A percentile compares a stretch with the other conserved stretches of the same genome.
Conservation (phyloP, 2,329 filamentous ascomycete genomes). For the Paraphaeosphaeria minitans region DNA sequence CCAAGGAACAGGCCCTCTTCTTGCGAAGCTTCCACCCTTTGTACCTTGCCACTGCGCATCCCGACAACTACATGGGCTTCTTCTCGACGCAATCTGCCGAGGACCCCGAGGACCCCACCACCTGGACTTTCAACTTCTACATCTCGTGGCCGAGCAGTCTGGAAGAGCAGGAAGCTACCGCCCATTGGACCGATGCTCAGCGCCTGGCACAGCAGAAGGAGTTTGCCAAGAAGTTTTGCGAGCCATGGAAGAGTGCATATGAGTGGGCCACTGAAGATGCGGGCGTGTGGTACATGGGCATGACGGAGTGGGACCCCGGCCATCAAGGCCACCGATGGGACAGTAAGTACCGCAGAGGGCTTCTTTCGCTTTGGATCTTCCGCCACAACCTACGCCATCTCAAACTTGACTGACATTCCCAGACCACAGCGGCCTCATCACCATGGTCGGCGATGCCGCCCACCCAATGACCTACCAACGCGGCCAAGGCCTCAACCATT, state of each 20-base stretch:
- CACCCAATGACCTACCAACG: conserved; percentile 53
- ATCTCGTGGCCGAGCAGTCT: conserved; percentile 51
- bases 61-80: conserved; percentile 52
- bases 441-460: conserved; percentile 48
- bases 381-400: not conserved
- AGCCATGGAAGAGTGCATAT: conserved; percentile 52
- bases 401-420: not conserved
- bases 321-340: conserved; percentile 39
- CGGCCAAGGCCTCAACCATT: conserved; percentile 57
- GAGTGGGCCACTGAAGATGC: conserved; percentile 42
- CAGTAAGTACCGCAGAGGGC: conserved; percentile 8
- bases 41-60: conserved; percentile 51
- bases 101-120: conserved; percentile 45
- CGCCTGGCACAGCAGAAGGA: conserved; percentile 50
- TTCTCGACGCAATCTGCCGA: conserved; percentile 53
- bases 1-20: conserved; percentile 50
- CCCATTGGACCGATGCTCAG: conserved; percentile 42
- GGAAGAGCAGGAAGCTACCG: conserved; percentile 50
- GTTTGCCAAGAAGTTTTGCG: conserved; percentile 46
- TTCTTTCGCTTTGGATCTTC: not conserved
- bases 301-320: conserved; percentile 46
- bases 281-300: conserved; percentile 40
- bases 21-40: conserved; percentile 54
- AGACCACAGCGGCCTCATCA: conserved; percentile 40
- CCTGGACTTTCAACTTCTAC: conserved; percentile 56